Evolutionary conservation across 306 rosid genomes (phyloP).

Genomic region (Pueraria montana): DNA sequence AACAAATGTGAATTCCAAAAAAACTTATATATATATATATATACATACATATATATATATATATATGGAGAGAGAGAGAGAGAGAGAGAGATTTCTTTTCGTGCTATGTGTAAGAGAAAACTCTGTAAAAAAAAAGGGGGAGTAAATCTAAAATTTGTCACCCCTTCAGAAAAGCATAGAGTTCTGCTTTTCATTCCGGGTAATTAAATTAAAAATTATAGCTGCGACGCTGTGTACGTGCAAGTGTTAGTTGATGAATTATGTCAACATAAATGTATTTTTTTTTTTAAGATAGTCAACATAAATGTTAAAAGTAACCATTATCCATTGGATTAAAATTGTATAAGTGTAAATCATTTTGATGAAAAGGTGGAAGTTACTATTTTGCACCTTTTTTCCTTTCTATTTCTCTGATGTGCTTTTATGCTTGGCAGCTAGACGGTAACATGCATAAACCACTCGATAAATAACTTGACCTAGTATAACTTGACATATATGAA

Average conservation of each 20-base stretch:
- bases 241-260: background rate
- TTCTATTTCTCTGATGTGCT: background rate
- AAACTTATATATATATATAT: too few relatives aligned
- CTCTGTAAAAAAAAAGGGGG: too few relatives aligned
- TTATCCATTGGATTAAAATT: background rate
- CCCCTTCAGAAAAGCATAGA: too few relatives aligned
- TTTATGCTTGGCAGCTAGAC: conserved; percentile 4
- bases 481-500: too few relatives aligned
- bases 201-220: background rate
- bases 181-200: too few relatives aligned
- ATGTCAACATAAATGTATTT: background rate
- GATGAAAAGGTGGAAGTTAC: background rate
- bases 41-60: too few relatives aligned
- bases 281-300: background rate
- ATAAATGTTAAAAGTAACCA: background rate
- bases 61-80: too few relatives aligned
- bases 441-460: background rate
- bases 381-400: background rate
- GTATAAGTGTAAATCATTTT: background rate
- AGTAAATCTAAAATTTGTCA: too few relatives aligned
- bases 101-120: too few relatives aligned
- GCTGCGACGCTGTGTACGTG: background rate
- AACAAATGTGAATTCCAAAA: background rate
- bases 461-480: too few relatives aligned
- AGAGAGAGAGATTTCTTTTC: too few relatives aligned